These are phyloP conservation scores for Tricholoma terreum DNA, from an alignment of 768 basidiomycete genomes.

Conservation along the genomic window DNA sequence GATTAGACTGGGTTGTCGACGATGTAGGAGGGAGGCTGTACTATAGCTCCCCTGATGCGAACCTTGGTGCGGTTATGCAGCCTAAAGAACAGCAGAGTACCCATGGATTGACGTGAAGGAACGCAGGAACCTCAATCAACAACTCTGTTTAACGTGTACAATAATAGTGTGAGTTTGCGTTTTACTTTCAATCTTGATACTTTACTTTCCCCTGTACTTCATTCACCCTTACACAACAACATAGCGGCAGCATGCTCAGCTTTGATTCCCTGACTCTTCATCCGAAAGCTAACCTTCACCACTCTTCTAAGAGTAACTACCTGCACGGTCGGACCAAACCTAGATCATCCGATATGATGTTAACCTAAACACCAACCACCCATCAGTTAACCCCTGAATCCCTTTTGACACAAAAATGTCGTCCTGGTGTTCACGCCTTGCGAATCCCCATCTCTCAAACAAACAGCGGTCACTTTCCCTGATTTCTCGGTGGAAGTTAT, in stretches of 20 bases:
- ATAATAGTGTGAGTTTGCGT: neutral
- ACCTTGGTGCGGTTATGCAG: neutral
- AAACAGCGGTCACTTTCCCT: conserved; percentile 2
- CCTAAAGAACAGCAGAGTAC: neutral
- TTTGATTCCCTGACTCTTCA: conserved; percentile 2
- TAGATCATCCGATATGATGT: neutral
- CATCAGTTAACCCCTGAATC: neutral
- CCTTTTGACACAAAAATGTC: neutral
- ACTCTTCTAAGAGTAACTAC: neutral
- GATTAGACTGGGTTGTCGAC: conserved; percentile 88
- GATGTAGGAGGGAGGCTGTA: conserved; percentile 88
- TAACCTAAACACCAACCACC: neutral
- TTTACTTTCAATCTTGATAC: neutral
- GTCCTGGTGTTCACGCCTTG: conserved; percentile 2
- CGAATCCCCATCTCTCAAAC: neutral
- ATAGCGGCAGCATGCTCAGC: neutral
- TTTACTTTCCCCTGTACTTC: conserved; percentile 1
- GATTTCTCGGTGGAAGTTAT: neutral
- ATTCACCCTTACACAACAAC: neutral
- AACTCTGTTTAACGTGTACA: neutral
- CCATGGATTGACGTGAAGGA: neutral
- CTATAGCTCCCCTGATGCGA: conserved; percentile 53
- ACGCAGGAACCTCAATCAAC: neutral
- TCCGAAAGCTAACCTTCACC: conserved; percentile 4
- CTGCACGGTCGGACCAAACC: neutral